Evolutionary conservation across 2,329 filamentous ascomycete genomes (phyloP), one percentile per base, ranked within the genome.

Genomic region (Aspergillus pseudonomiae): DNA sequence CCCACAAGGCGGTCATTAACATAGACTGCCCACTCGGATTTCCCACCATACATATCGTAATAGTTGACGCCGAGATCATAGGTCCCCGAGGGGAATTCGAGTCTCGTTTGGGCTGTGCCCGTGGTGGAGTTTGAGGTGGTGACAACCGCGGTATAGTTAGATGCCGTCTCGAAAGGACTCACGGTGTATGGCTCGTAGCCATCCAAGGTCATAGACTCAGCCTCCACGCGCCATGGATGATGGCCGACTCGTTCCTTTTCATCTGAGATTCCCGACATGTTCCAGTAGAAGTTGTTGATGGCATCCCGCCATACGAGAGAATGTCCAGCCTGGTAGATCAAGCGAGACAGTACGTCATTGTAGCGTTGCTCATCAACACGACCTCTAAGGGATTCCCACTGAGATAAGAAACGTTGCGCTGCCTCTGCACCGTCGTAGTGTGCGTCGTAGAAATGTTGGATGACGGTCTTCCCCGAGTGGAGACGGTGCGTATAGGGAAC

Each of bases 231-330:
- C 75, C 85, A 88, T 0, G 84, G 83, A 73, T 92, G 85, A 63
- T 86, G 80, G 1, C 84, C 82, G 0, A 91, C 88, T 11, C 89
- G 83, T 2, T 79, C 79, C 0, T 68, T 68, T 24, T 82, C 78
- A 67, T 92, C 89, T 0, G 84, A 73, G 50, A 92, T 90, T 2
- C 83, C 80, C 0, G 87, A 88, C 43, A 86, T 75, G 71, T 86
- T 88, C 71, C 80, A 70, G 75, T 90, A 91, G 77, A 89, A 91
- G 61, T 86, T 79, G 69, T 79, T 86, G 76, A 92, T 86, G 0
- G 86, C 82, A 70, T 91, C 89, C 16, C 89, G 83, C 89, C 90
- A 92, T 19, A 91, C 86, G 21, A 92, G 81, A 0, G 88, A 82
- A 75, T 92, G 90, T 0, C 89, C 89, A 0, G 89, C 87, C 74